Evolutionary conservation across 768 basidiomycete species (phyloP), one percentile per base, ranked within the genome.

Genomic region (Rhodotorula paludigena): DNA sequence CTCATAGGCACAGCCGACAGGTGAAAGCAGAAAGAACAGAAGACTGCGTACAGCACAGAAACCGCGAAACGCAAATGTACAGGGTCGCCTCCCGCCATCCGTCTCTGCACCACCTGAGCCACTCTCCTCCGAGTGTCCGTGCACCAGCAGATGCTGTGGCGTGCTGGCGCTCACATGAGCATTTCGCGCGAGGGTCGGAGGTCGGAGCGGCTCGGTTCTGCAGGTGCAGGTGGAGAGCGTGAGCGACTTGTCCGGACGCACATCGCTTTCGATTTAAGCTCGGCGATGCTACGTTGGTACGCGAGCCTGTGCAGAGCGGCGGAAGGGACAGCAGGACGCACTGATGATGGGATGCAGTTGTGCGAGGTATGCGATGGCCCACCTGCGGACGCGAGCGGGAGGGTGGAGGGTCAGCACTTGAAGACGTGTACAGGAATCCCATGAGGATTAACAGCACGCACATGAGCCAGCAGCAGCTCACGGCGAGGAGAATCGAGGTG

Each of bases 321-420:
- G n/a, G n/a, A n/a, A 25, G 47, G 28, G 3, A 28, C 7, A 33
- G 16, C 9, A 52, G 3, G 12, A 71, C 85, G 68, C 71, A 93
- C 93, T 80, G 76, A 94, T 86, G 57, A 98, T 83, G 44, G 93
- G 93, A 76, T 97, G 86, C 57, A 96, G 78, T 77, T 98, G 93
- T 1, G 92, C 92, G 77, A 96, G 83, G 79, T 94, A 98, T n/a
- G 93, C 92, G 76, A 94, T 85, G 81, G 88, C 88, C 93, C 93
- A 98, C 71, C 71, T 72, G 63, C 38, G 44, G 9, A 11, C 14
- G 10, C 4, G n/a, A 36, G 36, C 28, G 10, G 16, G 2, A 15
- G 20, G 16, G 45, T 21, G 45, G n/a, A 12, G 5, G 45, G 56
- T 64, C 55, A 64, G n/a, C n/a, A n/a, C n/a, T n/a, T n/a, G n/a